A percentile compares a stretch with the other conserved stretches of the same genome.
These are phyloP conservation scores for Cyclotella atomus DNA, from an alignment of 108 stramenopile species.

Conservation along the genomic window DNA sequence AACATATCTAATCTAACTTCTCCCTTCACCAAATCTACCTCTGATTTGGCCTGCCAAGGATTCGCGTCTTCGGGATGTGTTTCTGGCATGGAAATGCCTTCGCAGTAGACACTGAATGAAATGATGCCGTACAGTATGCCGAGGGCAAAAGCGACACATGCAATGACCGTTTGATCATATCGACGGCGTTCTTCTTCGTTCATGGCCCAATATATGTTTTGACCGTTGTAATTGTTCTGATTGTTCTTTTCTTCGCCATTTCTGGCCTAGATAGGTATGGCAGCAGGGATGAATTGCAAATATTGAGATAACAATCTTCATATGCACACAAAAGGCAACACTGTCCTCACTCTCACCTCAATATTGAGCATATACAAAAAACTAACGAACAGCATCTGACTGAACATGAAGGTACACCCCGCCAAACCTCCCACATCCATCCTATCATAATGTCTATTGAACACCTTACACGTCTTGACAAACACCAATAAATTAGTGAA, in stretches of 20 bases:
- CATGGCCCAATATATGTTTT: constrained; percentile 15
- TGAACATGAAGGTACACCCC: constrained; percentile 22
- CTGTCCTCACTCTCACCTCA: constrained; percentile 8
- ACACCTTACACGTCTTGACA: constrained; percentile 10
- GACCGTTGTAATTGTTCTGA: constrained; percentile 15
- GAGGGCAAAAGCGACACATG: constrained; percentile 8
- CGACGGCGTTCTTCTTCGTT: constrained; percentile 15
- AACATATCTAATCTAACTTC: constrained; percentile 12
- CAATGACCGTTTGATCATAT: constrained; percentile 15
- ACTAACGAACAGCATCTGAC: constrained; percentile 20
- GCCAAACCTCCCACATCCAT: constrained; percentile 21
- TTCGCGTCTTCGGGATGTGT: constrained; percentile 14
- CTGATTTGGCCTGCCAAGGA: not conserved
- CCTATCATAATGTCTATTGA: constrained; percentile 22
- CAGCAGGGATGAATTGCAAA: not conserved
- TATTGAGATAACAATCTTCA: not conserved
- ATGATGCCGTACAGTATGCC: not conserved
- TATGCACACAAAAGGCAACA: not conserved
- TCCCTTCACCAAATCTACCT: not conserved
- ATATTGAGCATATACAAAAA: constrained; percentile 33
- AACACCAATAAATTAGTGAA: constrained; percentile 12
- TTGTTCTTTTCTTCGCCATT: constrained; percentile 8
- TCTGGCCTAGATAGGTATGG: not conserved
- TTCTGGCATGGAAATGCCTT: constrained; percentile 13
- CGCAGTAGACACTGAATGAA: constrained; percentile 11